Base-by-base conservation (phyloP, 768 basidiomycete species). In the Mycena metata region DNA sequence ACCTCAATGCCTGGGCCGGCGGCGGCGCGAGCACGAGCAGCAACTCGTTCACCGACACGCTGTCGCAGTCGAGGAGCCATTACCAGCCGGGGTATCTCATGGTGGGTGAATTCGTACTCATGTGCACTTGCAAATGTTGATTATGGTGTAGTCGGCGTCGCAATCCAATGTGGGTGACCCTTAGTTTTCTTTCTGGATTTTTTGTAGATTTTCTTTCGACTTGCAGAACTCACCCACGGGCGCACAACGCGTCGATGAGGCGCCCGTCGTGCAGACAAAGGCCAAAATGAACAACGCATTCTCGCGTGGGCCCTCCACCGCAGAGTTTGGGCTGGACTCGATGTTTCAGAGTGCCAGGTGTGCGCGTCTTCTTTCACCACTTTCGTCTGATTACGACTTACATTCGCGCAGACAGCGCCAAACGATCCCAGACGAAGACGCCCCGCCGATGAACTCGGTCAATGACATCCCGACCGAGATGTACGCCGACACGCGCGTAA, bases 41-140 rank as follows among this genome's bases (percentile, higher is more conserved):
- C 24, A 77, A 83, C n/a, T 84, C 88, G 24, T 84, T 91, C 65
- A 83, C 84, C n/a, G 91, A 93, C 71, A 84, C 88, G 16, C 84
- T 94, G 58, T 86, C 89, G 11, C 91, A 92, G 77, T 89, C 91
- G 4, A 84, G 91, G 70, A 88, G 90, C 61, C 91, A 91, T 72
- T 94, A 94, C 76, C 93, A 94, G 73, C 84, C 91, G 41, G 93
- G 93, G 5, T 95, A 94, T 77, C 83, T 95, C 60, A 87, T 95
- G 90, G 93, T 93, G 54, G n/a, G n/a, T 65, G 89, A 5, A 10
- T 8, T 30, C 13, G 2, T 30, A 15, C 24, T 12, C 11, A n/a
- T 30, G 19, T 45, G 12, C 64, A 24, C 26, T 66, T 16, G 26
- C 16, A 43, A 5, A 5, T 46, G 10, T 50, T 60, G 11, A 69